Evolutionary conservation across 2,329 filamentous ascomycete species (phyloP).

Genomic region (Orbilia ellipsospora): DNA sequence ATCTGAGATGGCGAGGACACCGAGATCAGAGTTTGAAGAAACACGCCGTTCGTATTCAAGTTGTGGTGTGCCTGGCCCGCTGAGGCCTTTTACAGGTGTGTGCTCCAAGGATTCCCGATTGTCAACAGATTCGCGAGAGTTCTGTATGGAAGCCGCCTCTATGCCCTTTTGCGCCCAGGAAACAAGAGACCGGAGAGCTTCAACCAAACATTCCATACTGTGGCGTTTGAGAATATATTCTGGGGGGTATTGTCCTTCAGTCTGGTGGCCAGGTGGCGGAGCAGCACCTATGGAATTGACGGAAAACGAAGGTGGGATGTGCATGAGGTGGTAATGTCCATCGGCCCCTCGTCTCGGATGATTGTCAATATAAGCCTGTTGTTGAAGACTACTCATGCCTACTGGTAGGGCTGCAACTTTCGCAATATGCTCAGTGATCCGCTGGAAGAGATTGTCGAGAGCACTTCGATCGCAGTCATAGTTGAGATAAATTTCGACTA

Average conservation of each 20-base stretch:
- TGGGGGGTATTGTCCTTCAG: constrained; percentile 78
- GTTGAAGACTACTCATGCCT: constrained; percentile 77
- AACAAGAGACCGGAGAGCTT: constrained; percentile 87
- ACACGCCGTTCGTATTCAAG: constrained; percentile 57
- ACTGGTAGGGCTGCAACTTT: constrained; percentile 85
- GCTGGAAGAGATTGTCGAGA: constrained; percentile 96
- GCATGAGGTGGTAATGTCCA: constrained; percentile 82
- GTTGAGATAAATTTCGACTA: constrained; percentile 97
- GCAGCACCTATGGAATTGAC: constrained; percentile 76
- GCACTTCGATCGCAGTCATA: constrained; percentile 95
- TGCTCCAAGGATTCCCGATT: constrained; percentile 81
- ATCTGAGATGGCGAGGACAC: constrained; percentile 71
- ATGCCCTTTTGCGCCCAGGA: constrained; percentile 76
- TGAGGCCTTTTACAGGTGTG: constrained; percentile 65
- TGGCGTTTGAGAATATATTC: constrained; percentile 93
- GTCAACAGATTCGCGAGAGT: constrained; percentile 63
- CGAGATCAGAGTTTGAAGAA: constrained; percentile 54
- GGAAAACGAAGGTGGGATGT: constrained; percentile 85
- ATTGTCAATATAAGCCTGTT: constrained; percentile 84
- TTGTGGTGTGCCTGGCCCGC: constrained; percentile 74
- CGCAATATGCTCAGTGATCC: constrained; percentile 91
- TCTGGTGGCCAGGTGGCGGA: constrained; percentile 64
- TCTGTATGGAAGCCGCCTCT: constrained; percentile 63
- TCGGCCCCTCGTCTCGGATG: constrained; percentile 72
- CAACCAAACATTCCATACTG: constrained; percentile 86